Evolutionary conservation across 2,329 filamentous ascomycete genomes (phyloP), one percentile per base, ranked within the genome.

Genomic region (Diplodia corticola): DNA sequence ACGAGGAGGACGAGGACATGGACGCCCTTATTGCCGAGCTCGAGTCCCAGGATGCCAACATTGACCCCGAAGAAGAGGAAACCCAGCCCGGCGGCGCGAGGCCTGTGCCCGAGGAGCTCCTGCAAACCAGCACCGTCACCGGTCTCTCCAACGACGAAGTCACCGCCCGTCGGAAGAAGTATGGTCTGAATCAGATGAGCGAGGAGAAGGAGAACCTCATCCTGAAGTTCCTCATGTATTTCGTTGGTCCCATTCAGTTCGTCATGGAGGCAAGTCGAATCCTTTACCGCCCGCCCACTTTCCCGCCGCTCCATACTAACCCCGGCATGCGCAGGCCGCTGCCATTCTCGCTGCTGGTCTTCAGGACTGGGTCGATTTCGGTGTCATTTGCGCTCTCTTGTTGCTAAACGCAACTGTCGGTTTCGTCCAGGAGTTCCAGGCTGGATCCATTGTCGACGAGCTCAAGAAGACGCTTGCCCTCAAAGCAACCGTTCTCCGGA

Each of bases 361-460:
- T 49, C 80, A 91, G 79, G 91, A 95, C 74, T 96, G 92, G 92
- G 90, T 96, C 70, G 92, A 96, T 82, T 94, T 96, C 75, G 92
- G 91, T 84, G 92, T 96, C 75, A 96, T 96, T 72, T 92, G 90
- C 79, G 92, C 82, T 75, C 84, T 96, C 60, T 85, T 96, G 10
- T 78, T 96, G 70, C 89, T 96, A 70, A 96, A 96, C 82, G 92
- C 92, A 49, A 82, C 81, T 70, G 92, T 96, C 69, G 92, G 92
- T 81, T 96, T 96, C 80, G 83, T 93, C 68, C 92, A 96, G 79
- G 92, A 96, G 81, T 96, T 86, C 80, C 91, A 96, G 80, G 92
- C 92, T 69, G 92, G 91, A 76, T 93, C 90, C 65, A 95, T 96
- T 70, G 92, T 96, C 80, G 91, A 94, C 57, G 91, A 95, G 77